Evolutionary conservation across 306 rosid genomes (phyloP), one percentile per base, ranked within the genome.

Genomic region (Spatholobus suberectus): DNA sequence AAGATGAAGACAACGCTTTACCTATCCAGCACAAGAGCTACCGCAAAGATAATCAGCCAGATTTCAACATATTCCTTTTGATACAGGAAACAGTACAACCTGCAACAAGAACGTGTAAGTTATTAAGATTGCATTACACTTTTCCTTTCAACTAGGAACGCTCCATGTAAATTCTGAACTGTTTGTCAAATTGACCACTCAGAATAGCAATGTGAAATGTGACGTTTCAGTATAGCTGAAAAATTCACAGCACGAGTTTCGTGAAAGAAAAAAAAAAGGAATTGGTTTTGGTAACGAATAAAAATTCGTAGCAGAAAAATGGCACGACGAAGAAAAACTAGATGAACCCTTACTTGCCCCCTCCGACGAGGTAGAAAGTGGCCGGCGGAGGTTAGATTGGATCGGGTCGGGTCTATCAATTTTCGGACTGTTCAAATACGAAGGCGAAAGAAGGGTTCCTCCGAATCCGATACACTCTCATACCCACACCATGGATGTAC

Each of bases 21-120:
- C 90, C 86, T 75, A 65, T 82, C 76, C 73, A 75, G 41, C 40
- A 57, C 26, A 82, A 69, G 43, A 77, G 21, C 29, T 61, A 46
- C 17, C 8, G 7, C 49, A 49, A 23, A 18, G 54, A 75, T n/a
- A 43, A 75, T 61, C 63, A 51, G 15, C 29, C 61, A 24, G 41
- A 58, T 41, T 73, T 34, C 27, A 73, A 24, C 77, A 78, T 73
- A 43, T 78, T 15, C 70, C 35, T n/a, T 47, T 32, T 6, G 13
- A 54, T 44, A 59, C 57, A 83, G 18, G 20, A 43, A 2, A 46
- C 21, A 49, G 17, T 12, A 43, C 11, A 77, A 70, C 62, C 85
- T 85, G 71, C 55, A 70, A 69, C 26, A 32, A 62, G 21, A 61
- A 49, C 7, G 46, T 5, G 24, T 41, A 70, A 46, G 7, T 47